Conservation (phyloP, 83 land plant genomes). For the Diphasiastrum complanatum region DNA sequence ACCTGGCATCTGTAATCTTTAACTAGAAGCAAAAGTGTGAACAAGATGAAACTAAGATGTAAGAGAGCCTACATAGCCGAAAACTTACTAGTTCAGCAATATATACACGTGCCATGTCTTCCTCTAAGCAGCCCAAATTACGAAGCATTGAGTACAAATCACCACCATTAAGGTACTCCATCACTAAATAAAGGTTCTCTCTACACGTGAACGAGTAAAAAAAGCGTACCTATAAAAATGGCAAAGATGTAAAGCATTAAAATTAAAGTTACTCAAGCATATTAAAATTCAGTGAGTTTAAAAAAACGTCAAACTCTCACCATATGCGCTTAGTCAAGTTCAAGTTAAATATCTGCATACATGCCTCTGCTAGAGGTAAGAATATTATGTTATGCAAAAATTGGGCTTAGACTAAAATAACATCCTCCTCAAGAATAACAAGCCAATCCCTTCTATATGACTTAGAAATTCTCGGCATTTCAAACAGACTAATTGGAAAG, state of each 20-base stretch:
- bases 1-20: background rate
- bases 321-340: too few species aligned
- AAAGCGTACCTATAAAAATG: slow-evolving; percentile 73
- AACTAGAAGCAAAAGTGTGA: background rate
- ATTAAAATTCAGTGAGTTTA: too few species aligned
- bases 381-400: too few species aligned
- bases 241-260: background rate
- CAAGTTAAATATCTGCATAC: too few species aligned
- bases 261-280: slow-evolving; percentile 5
- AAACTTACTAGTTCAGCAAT: slow-evolving; percentile 95
- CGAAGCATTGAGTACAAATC: slow-evolving; percentile 89
- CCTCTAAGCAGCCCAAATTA: slow-evolving; percentile 92
- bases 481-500: too few species aligned
- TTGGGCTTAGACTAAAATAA: too few species aligned
- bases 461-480: too few species aligned
- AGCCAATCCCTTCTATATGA: too few species aligned
- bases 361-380: too few species aligned
- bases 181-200: slow-evolving; percentile 92
- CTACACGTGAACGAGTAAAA: slow-evolving; percentile 98
- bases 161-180: slow-evolving; percentile 99
- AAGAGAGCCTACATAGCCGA: background rate
- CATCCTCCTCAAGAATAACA: too few species aligned
- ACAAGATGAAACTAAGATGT: background rate
- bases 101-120: slow-evolving; percentile 87
- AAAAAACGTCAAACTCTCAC: too few species aligned